phyloP scores from a whole-genome alignment of 2,329 filamentous ascomycete species.

The Fusarium buxicola region DNA sequence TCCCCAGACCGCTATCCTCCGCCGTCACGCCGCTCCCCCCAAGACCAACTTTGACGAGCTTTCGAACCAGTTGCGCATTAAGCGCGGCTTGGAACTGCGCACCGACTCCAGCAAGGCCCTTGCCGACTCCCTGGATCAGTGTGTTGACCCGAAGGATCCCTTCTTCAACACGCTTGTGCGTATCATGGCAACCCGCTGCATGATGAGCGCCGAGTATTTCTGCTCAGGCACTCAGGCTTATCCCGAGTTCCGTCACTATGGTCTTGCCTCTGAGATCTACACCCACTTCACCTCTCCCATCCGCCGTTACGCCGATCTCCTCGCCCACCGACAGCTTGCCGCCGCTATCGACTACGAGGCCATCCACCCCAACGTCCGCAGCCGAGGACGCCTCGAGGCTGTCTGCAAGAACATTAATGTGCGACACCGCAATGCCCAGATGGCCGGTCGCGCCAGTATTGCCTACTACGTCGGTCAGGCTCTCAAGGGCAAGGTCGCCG shows the following conservation, averaged over 20 bases:
- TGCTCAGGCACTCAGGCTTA: conserved; percentile 93
- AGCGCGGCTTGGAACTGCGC: conserved; percentile 81
- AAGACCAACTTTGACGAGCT: conserved; percentile 98
- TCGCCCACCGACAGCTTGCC: conserved; percentile 93
- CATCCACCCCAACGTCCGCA: conserved; percentile 83
- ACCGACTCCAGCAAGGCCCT: conserved; percentile 92
- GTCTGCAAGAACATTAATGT: conserved; percentile 99
- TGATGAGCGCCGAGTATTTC: conserved; percentile 99
- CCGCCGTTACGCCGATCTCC: conserved; percentile 95
- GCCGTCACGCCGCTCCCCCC: conserved; percentile 90
- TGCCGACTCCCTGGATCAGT: conserved; percentile 89
- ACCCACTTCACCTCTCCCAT: conserved; percentile 99
- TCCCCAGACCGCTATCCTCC: conserved; percentile 93
- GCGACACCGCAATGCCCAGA: conserved; percentile 95
- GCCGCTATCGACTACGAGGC: conserved; percentile 94
- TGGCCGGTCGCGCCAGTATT: conserved; percentile 92
- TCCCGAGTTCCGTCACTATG: conserved; percentile 96
- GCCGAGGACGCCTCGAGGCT: conserved; percentile 85
- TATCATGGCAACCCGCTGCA: conserved; percentile 97
- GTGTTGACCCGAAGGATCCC: conserved; percentile 81
- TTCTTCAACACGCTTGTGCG: conserved; percentile 99
- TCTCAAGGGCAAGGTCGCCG: conserved; percentile 78
- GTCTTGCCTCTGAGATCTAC: conserved; percentile 95
- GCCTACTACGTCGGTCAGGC: conserved; percentile 99
- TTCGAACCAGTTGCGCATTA: conserved; percentile 88